Conservation (phyloP, 177 flowering plant species). For the Vitis hybrid region DNA sequence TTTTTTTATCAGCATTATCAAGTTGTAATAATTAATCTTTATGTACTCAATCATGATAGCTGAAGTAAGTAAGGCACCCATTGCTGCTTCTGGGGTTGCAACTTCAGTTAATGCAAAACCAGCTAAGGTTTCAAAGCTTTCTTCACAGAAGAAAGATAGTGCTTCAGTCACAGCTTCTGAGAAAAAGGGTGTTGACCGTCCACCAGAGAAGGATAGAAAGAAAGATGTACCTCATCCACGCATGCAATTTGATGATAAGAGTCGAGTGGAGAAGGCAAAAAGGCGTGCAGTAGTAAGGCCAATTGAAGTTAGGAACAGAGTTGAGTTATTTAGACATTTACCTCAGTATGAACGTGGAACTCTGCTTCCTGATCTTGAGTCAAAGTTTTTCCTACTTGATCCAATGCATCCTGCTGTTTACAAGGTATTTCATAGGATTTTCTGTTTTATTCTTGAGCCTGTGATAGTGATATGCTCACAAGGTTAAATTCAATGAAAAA, state of each 20-base stretch:
- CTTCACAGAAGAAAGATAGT: slow-evolving; percentile 35
- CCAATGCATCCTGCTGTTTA: slow-evolving; percentile 64
- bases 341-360: slow-evolving; percentile 71
- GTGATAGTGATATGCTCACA: not conserved
- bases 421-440: slow-evolving; percentile 35
- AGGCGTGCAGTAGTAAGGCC: slow-evolving; percentile 54
- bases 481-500: not conserved
- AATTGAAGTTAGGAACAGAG: slow-evolving; percentile 57
- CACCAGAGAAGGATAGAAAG: slow-evolving; percentile 54
- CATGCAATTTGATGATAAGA: slow-evolving; percentile 63
- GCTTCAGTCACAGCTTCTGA: slow-evolving; percentile 36
- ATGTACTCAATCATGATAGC: slow-evolving; percentile 10
- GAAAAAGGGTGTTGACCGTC: slow-evolving; percentile 46
- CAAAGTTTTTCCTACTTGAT: slow-evolving; percentile 57
- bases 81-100: slow-evolving; percentile 20
- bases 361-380: slow-evolving; percentile 59
- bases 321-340: slow-evolving; percentile 62
- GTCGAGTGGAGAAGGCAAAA: slow-evolving; percentile 59
- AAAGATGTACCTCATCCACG: slow-evolving; percentile 62
- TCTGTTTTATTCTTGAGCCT: not conserved
- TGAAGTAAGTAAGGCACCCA: slow-evolving; percentile 26
- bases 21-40: no score
- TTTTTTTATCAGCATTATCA: not conserved
- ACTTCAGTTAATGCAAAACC: slow-evolving; percentile 30
- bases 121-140: slow-evolving; percentile 28